phyloP scores from a whole-genome alignment of 441 rosid species.

The Gossypium gossypioides region DNA sequence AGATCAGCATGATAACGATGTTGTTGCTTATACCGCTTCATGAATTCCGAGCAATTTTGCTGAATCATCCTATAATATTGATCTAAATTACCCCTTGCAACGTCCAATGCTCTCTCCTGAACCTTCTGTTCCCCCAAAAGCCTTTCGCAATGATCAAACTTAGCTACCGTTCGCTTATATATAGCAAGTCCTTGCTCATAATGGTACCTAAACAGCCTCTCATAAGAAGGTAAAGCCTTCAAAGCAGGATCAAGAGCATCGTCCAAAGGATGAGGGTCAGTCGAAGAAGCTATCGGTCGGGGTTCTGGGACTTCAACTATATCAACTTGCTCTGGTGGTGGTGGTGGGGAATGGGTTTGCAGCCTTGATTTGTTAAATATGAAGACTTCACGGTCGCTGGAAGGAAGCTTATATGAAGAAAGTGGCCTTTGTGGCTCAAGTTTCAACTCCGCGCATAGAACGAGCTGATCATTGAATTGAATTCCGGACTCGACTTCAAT shows the following conservation, averaged over 20 bases:
- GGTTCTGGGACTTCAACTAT: conserved; percentile 47
- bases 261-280: conserved; percentile 66
- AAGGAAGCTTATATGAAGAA: conserved; percentile 72
- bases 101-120: conserved; percentile 81
- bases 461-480: conserved; percentile 65
- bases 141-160: conserved; percentile 54
- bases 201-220: conserved; percentile 76
- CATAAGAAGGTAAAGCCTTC: conserved; percentile 86
- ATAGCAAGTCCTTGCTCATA: conserved; percentile 50
- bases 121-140: conserved; percentile 70
- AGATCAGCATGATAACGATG: conserved; percentile 66
- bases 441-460: conserved; percentile 68
- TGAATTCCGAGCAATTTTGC: conserved; percentile 73
- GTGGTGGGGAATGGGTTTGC: conserved; percentile 52
- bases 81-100: conserved; percentile 68
- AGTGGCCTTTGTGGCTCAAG: conserved; percentile 76
- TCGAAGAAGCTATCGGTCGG: conserved; percentile 33
- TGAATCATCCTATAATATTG: conserved; percentile 67
- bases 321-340: conserved; percentile 52
- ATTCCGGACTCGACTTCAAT: conserved; percentile 52
- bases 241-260: conserved; percentile 87
- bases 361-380: conserved; percentile 69
- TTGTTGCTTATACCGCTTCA: conserved; percentile 76
- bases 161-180: conserved; percentile 45
- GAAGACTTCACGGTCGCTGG: conserved; percentile 58